Evolutionary conservation across 1,284 basidiomycete species (phyloP), one percentile per base, ranked within the genome.

Genomic region (Sphaerobolus stellatus): DNA sequence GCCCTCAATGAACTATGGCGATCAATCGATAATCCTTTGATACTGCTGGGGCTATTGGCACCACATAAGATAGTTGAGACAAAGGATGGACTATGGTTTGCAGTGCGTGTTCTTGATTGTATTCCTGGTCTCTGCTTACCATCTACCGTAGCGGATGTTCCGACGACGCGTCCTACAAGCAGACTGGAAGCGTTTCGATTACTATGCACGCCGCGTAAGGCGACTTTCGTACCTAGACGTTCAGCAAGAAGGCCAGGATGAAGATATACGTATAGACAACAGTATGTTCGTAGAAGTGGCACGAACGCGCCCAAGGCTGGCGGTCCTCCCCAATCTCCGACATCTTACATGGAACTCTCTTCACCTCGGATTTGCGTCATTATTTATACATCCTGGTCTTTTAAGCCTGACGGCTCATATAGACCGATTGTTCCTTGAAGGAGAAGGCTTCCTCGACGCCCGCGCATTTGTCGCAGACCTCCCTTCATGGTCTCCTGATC

Each of bases 1-100:
- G 81, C 83, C n/a, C 65, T 90, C 58, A 73, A 84, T 65, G 69
- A 83, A 48, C 73, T 90, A 28, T 90, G 88, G 88, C 81, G 64
- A 45, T 71, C 80, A 7, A 71, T 82, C 3, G 64, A 71, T 45
- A 66, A 78, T 56, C 62, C 83, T 1, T 50, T 67, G 22, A 67
- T 66, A 8, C 66, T 86, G 5, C 73, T 86, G 50, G 61, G 65
- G 13, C 57, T 83, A 4, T 71, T 87, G 1, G 66, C 68, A 20
- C 76, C 78, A 20, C 36, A 28, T 51, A 31, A 28, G 28, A 27
- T 8, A 14, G 24, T 33, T 28, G 14, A 4, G n/a, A 14, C 36
- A 16, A 8, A 11, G 24, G 4, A 20, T 28, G 31, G 24, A 3
- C 41, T 25, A 6, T 22, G 20, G 5, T 14, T 41, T 24, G 18